Evolutionary conservation across 148 eudicot genomes (phyloP).

Genomic region (Limonium bicolor): DNA sequence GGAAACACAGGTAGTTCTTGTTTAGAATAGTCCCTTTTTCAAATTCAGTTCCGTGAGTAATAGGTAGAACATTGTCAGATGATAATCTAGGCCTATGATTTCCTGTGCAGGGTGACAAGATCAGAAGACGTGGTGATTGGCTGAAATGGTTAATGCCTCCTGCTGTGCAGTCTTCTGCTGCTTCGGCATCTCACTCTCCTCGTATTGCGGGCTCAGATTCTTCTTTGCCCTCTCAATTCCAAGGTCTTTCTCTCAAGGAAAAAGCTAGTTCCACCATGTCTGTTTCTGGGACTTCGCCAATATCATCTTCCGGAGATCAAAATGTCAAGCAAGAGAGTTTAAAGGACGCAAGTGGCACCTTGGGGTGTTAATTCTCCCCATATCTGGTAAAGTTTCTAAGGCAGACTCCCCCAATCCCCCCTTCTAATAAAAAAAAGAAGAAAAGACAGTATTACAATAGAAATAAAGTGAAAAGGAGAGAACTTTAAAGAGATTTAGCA

Average conservation of each 20-base stretch:
- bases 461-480: not conserved
- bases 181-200: conserved; percentile 23
- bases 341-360: conserved; percentile 6
- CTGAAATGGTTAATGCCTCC: conserved; percentile 48
- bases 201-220: not conserved
- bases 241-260: conserved; percentile 32
- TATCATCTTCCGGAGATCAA: conserved; percentile 24
- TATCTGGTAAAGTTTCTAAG: not conserved
- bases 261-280: conserved; percentile 3
- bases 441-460: not conserved
- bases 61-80: not conserved
- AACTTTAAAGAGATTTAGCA: not conserved
- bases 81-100: not conserved
- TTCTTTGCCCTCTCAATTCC: conserved; percentile 18
- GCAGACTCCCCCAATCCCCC: not conserved
- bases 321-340: conserved; percentile 8
- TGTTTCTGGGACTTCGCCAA: conserved; percentile 8
- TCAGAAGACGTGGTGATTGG: conserved; percentile 61
- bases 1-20: conserved; percentile 21
- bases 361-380: conserved; percentile 12
- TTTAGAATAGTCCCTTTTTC: not conserved
- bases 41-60: not conserved
- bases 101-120: conserved; percentile 42
- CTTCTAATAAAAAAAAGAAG: not conserved
- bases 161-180: conserved; percentile 15